Conservation (phyloP, 305 asterid genomes). For the Salvia sclarea region DNA sequence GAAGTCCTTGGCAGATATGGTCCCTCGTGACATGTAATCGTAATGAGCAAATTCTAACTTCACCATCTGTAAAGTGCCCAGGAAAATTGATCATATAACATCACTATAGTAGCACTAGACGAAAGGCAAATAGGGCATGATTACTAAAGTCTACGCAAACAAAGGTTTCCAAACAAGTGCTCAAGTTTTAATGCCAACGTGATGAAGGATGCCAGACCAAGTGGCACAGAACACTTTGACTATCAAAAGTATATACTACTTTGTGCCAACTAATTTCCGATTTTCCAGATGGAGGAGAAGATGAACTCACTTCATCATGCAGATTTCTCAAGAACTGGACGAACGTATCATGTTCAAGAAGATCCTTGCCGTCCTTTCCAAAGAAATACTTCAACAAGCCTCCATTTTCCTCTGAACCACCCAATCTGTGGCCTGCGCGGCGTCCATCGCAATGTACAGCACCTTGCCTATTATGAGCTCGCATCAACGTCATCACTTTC, state of each 20-base stretch:
- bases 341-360: slow-evolving; percentile 67
- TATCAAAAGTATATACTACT: slow-evolving; percentile 15
- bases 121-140: not conserved
- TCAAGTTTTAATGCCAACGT: not conserved
- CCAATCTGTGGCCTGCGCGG: slow-evolving; percentile 73
- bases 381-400: slow-evolving; percentile 81
- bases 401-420: slow-evolving; percentile 69
- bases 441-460: slow-evolving; percentile 66
- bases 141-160: not conserved
- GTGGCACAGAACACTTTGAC: slow-evolving; percentile 16
- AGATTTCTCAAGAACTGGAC: slow-evolving; percentile 74
- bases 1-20: slow-evolving; percentile 89
- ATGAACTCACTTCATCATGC: slow-evolving; percentile 69
- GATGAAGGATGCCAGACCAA: slow-evolving; percentile 4
- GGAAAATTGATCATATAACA: slow-evolving; percentile 1
- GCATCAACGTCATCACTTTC: slow-evolving; percentile 91
- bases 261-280: slow-evolving; percentile 18
- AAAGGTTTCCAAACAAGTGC: not conserved
- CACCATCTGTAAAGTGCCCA: slow-evolving; percentile 52
- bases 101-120: slow-evolving; percentile 3
- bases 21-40: slow-evolving; percentile 73
- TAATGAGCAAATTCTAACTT: slow-evolving; percentile 85
- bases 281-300: slow-evolving; percentile 31
- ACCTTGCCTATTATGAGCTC: slow-evolving; percentile 86
- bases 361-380: slow-evolving; percentile 65